A percentile compares a stretch with the other conserved stretches of the same genome.
These are phyloP conservation scores for Avena sativa DNA, from an alignment of 176 grass and related monocot species.

Conservation along the genomic window DNA sequence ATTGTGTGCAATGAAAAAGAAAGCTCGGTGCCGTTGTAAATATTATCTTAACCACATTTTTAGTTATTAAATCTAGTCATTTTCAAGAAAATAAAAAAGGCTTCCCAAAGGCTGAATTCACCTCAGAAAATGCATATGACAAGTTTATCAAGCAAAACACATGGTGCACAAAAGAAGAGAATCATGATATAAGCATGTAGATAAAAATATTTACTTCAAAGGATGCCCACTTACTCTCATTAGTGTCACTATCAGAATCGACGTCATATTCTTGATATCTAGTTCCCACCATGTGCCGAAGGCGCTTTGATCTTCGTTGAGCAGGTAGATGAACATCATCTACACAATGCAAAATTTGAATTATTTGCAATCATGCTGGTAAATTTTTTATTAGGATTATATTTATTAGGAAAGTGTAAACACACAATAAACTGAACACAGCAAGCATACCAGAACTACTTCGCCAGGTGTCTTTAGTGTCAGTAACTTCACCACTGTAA, in stretches of 20 bases:
- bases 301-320: slow-evolving; percentile 38
- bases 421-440: neutral
- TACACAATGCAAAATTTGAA: slow-evolving; percentile 32
- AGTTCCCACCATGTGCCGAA: neutral
- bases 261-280: neutral
- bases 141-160: slow-evolving; percentile 8
- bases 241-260: slow-evolving; percentile 23
- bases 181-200: neutral
- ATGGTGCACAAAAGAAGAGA: neutral
- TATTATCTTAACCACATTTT: neutral
- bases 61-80: neutral
- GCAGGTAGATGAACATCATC: slow-evolving; percentile 3
- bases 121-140: neutral
- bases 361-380: neutral
- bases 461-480: slow-evolving; percentile 12
- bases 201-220: slow-evolving; percentile 21
- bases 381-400: neutral
- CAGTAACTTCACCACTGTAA: neutral
- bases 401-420: neutral
- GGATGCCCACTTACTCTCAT: slow-evolving; percentile 29
- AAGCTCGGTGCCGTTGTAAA: neutral
- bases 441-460: slow-evolving; percentile 39
- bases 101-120: neutral
- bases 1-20: neutral
- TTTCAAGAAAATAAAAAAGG: neutral